Base-by-base conservation (phyloP, 768 basidiomycete genomes). In the Brasilioporus rufonigricans region DNA sequence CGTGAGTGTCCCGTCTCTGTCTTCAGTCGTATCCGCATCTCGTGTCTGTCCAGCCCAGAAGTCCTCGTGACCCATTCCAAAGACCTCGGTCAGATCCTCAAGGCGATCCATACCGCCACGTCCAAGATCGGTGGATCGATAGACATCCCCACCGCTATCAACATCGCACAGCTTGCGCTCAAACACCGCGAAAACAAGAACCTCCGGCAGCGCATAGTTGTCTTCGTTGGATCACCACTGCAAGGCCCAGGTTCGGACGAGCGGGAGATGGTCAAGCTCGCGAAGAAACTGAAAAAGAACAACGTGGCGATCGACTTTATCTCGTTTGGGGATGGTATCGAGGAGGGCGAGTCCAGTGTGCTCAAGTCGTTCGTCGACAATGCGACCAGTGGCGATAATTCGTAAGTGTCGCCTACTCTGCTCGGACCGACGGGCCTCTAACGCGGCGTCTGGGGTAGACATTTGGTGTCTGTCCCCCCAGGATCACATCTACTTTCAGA, bases 151-250 rank as follows among this genome's bases (percentile, higher is more conserved):
- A 98, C 96, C 3, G 87, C 93, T 8, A 87, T 99, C 62, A 87
- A 91, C 52, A 85, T 98, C 45, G 96, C 97, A 0, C 95, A 95
- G 69, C 85, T 99, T 48, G 95, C 97, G 0, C 80, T 99, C 45
- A 99, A 99, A 71, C 97, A 99, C 71, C 80, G 97, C 54, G 93
- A 95, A 73, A 98, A 98, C 80, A 98, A 98, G 83, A 98, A 94
- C 65, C 86, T 96, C 29, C 88, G 95, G 21, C 97, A 99, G 65
- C 85, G 97, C 38, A 91, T 99, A 63, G 85, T 99, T 67, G 90
- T 93, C 41, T 97, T 98, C 62, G 87, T 94, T 50, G 94, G 86
- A 16, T 95, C 92, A 4, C 97, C 97, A 2, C 73, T 94, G n/a
- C 78, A 82, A 21, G 86, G 84, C 29, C 68, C 76, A 29, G 85